Base-by-base conservation (phyloP, 441 rosid genomes). In the Eugenia klotzschiana region DNA sequence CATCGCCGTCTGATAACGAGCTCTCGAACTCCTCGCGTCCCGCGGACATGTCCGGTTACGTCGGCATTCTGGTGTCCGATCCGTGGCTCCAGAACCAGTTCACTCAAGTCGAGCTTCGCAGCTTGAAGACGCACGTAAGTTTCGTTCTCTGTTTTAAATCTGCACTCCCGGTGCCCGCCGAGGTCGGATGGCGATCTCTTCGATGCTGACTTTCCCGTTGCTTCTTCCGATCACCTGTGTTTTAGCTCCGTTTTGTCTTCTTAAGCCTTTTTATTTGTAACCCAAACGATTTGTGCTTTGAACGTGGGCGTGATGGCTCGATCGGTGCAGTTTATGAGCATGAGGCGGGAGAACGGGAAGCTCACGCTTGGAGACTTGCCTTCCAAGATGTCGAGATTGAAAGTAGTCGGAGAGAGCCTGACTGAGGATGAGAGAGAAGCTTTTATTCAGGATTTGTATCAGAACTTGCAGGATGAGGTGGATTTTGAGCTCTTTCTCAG, bases 51-150 rank as follows among this genome's bases (percentile, higher is more conserved):
- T 90, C 96, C 14, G 92, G 93, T n/a, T 96, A 93, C 91, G 96
- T 94, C 6, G 99, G 99, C 50, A 88, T 96, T 88, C 86, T 96
- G 25, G 96, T 96, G 37, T 94, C 99, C 86, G 99, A 96, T 93
- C 98, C 98, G 83, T 94, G 87, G 93, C 95, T 96, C 51, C 99
- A 96, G 79, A 96, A 94, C 86, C 99, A 96, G 91, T 96, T 96
- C 93, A 96, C 99, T 69, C 99, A 96, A 79, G 99, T 94, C 56
- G 99, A 96, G 95, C 99, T 96, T 82, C 93, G 98, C 29, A 94
- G 99, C 91, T 92, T 96, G 79, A 96, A 96, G 89, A 81, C 95
- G 85, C 98, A 96, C 57, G 99, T 94, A 89, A 82, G 92, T 53
- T 54, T 33, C 25, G 11, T 10, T 8, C 41, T 23, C 41, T 20